Percentiles rank a stretch among this genome's conserved stretches.
phyloP scores from a whole-genome alignment of 2,329 filamentous ascomycete genomes.

The Monosporascus sp. region DNA sequence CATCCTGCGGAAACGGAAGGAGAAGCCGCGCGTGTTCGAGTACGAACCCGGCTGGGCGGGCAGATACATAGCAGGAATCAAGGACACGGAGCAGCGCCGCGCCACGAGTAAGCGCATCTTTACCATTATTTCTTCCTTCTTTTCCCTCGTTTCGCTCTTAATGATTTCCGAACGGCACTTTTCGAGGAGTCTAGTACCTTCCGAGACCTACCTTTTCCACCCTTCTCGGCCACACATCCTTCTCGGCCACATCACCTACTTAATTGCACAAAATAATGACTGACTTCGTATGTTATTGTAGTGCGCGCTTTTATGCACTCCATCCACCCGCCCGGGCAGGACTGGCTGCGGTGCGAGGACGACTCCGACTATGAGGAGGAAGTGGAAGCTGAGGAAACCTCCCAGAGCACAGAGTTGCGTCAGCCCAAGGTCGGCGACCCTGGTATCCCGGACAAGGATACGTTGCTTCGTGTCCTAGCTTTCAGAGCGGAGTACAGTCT shows the following conservation, averaged over 20 bases:
- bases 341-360: not conserved
- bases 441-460: not conserved
- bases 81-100: not conserved
- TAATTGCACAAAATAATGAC: too few relatives aligned
- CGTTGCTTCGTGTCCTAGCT: not conserved
- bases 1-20: not conserved
- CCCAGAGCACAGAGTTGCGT: not conserved
- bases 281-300: too few relatives aligned
- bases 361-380: not conserved
- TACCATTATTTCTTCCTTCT: too few relatives aligned
- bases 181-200: too few relatives aligned
- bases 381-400: not conserved
- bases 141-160: too few relatives aligned
- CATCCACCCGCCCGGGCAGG: not conserved
- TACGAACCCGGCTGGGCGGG: not conserved
- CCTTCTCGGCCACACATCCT: too few relatives aligned
- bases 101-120: not conserved
- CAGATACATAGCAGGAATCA: not conserved
- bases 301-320: not conserved
- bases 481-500: not conserved
- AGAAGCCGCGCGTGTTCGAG: not conserved
- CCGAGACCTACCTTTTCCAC: too few relatives aligned
- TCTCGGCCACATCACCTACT: too few relatives aligned
- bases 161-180: too few relatives aligned
- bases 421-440: not conserved